Evolutionary conservation across 2,329 filamentous ascomycete genomes (phyloP), one percentile per base, ranked within the genome.

Genomic region (Arthroderma uncinatum): DNA sequence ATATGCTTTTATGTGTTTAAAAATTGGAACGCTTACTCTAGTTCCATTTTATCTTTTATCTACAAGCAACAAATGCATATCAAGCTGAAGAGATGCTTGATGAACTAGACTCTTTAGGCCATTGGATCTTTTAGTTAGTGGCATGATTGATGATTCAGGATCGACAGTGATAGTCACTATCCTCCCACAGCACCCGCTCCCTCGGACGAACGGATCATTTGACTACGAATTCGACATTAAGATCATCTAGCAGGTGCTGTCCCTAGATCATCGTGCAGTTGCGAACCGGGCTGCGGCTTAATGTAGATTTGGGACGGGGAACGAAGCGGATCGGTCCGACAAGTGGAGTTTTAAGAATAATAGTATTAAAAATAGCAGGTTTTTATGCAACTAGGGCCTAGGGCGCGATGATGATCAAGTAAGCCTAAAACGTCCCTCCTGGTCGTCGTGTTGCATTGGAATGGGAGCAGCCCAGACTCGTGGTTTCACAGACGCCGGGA

Each of bases 321-420:
- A 50, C 19, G 47, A 25, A 25, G 28, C 47, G 47, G 47, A 19
- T 30, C 47, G 47, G 47, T 25, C 47, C 47, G 47, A 14, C 28
- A 33, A 30, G 33, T 30, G 47, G 40, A 47, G 40, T 23, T 47
- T 47, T 2, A n/a, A 50, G 10, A 47, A n/a, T 47, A 25, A 19
- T 12, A 30, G 33, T 3, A 33, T 16, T 50, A 50, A 50, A 50
- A 50, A 50, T 33, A 30, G 47, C 47, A 34, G 23, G 25, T 16
- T 50, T 50, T 30, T 50, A 50, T 50, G 47, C 47, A 50, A 33
- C 28, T 19, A 50, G 28, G 47, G 16, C 47, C 28, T 50, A 30
- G n/a, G 47, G n/a, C n/a, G 47, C 25, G 25, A 19, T 50, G n/a
- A 30, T 33, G 47, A 50, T 50, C 47, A 50, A 50, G 47, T 21